Evolutionary conservation across 768 basidiomycete genomes (phyloP).

Genomic region (Lactarius pseudohatsudake): DNA sequence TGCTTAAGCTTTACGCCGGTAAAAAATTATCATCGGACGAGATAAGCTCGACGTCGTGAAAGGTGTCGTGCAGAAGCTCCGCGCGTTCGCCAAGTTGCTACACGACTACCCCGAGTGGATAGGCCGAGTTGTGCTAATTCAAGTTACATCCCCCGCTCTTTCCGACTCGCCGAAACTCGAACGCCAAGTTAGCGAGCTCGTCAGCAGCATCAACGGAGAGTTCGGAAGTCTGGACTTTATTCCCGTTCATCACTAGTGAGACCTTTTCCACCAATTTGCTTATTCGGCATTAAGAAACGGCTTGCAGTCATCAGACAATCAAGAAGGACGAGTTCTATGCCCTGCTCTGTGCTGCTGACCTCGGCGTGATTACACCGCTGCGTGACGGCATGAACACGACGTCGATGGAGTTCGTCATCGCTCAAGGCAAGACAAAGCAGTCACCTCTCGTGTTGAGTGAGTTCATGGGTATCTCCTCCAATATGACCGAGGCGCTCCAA

Average conservation of each 20-base stretch:
- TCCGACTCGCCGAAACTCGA: constrained; percentile 93
- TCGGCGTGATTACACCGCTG: constrained; percentile 92
- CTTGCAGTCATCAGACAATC: constrained; percentile 84
- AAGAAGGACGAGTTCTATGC: constrained; percentile 99
- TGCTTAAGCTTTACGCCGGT: constrained; percentile 82
- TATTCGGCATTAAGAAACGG: not conserved
- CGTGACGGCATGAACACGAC: constrained; percentile 99
- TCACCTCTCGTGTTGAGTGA: constrained; percentile 91
- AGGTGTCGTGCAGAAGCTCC: constrained; percentile 96
- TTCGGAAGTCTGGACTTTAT: constrained; percentile 94
- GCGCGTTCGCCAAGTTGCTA: constrained; percentile 93
- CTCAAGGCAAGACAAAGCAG: constrained; percentile 81
- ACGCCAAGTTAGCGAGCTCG: constrained; percentile 88
- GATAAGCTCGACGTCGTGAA: constrained; percentile 99
- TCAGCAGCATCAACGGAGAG: constrained; percentile 93
- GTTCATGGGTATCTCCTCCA: constrained; percentile 95
- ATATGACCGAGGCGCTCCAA: constrained; percentile 85
- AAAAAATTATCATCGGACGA: constrained; percentile 98
- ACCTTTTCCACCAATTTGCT: constrained; percentile 24
- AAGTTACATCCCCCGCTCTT: constrained; percentile 92
- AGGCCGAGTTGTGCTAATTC: constrained; percentile 83
- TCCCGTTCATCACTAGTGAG: constrained; percentile 97
- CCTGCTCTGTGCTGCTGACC: constrained; percentile 86
- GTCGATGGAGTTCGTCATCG: constrained; percentile 96
- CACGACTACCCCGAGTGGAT: constrained; percentile 95